Conservation (phyloP, 2,329 filamentous ascomycete species). For the Lizonia empirigonia region DNA sequence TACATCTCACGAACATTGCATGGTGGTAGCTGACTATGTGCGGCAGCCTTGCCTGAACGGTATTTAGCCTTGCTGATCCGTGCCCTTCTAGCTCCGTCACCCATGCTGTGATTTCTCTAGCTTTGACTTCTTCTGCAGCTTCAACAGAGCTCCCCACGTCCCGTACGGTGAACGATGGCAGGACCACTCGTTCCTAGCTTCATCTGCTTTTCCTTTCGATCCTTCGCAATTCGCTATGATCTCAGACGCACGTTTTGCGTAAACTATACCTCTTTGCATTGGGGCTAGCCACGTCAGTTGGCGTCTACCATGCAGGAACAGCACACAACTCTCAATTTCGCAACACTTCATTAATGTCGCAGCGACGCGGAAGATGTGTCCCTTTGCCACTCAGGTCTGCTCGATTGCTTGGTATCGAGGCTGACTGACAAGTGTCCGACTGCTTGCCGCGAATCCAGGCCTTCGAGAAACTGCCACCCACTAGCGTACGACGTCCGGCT, state of each 20-base stretch:
- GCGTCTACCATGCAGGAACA: slow-evolving; percentile 46
- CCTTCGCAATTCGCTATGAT: slow-evolving; percentile 21
- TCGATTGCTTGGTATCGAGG: slow-evolving; percentile 19
- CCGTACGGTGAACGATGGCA: slow-evolving; percentile 27
- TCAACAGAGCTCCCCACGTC: slow-evolving; percentile 20
- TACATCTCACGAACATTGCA: slow-evolving; percentile 3
- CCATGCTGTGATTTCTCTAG: slow-evolving; percentile 10
- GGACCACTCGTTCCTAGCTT: slow-evolving; percentile 24
- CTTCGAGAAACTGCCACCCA: slow-evolving; percentile 31
- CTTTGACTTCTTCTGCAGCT: slow-evolving; percentile 11
- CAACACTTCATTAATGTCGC: slow-evolving; percentile 38
- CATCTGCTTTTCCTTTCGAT: slow-evolving; percentile 18
- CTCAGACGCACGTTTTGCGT: slow-evolving; percentile 12
- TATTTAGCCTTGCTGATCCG: slow-evolving; percentile 19
- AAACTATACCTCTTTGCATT: slow-evolving; percentile 22
- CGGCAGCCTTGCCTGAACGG: slow-evolving; percentile 5
- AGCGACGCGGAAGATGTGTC: slow-evolving; percentile 36
- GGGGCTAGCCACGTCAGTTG: slow-evolving; percentile 44
- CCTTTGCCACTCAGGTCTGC: slow-evolving; percentile 32
- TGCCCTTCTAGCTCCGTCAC: slow-evolving; percentile 4
- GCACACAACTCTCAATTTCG: slow-evolving; percentile 33
- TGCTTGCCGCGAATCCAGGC: slow-evolving; percentile 28
- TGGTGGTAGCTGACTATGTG: slow-evolving; percentile 5
- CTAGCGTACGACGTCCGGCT: slow-evolving; percentile 25
- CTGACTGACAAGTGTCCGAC: slow-evolving; percentile 27